Evolutionary conservation across 495 filamentous ascomycete genomes (phyloP).

Genomic region (Xylaria intraflava): DNA sequence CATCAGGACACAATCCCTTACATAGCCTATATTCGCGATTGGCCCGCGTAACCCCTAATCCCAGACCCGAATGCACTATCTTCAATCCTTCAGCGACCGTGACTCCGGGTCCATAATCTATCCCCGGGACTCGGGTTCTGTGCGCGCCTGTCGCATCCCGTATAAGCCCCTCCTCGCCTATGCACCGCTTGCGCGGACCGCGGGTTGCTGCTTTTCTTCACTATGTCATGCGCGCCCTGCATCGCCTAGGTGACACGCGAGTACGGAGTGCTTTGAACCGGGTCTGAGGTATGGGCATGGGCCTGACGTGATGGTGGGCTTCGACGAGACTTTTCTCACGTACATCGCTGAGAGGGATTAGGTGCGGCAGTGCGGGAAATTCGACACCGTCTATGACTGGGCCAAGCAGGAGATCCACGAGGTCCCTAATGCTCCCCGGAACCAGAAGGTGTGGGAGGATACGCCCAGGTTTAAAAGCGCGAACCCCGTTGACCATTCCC

Average conservation of each 20-base stretch:
- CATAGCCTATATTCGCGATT: not conserved
- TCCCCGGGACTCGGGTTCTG: not conserved
- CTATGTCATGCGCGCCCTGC: not conserved
- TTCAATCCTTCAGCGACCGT: not conserved
- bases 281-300: too few species aligned
- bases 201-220: not conserved
- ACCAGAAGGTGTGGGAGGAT: not conserved
- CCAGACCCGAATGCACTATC: not conserved
- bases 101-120: not conserved
- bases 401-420: not conserved
- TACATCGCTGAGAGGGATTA: not conserved
- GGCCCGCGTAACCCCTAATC: not conserved
- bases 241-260: not conserved
- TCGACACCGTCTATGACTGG: constrained; percentile 17
- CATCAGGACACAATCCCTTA: not conserved
- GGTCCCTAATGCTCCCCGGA: not conserved
- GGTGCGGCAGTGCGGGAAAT: constrained; percentile 16
- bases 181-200: not conserved
- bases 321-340: constrained; percentile 4
- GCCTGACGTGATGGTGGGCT: constrained; percentile 20
- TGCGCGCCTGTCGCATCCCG: not conserved
- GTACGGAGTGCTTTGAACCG: too few species aligned
- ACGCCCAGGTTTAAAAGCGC: not conserved
- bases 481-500: not conserved
- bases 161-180: not conserved